These are phyloP conservation scores for Phaeosphaeriaceae sp. DNA, from an alignment of 2,329 filamentous ascomycete genomes.

Conservation along the genomic window DNA sequence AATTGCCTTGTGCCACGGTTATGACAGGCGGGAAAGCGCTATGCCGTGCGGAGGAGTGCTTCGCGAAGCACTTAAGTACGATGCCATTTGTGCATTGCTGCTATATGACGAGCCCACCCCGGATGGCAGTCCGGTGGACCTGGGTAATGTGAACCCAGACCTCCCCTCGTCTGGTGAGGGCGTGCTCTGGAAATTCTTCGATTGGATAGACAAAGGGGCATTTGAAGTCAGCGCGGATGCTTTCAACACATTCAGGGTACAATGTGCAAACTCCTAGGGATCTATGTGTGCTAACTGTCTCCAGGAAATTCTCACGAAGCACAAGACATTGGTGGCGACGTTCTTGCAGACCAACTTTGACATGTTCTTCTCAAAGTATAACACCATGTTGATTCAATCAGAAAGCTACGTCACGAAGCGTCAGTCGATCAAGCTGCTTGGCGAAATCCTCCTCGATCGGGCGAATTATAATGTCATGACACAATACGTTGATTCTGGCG, in stretches of 20 bases:
- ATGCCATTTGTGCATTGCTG: slow-evolving; percentile 88
- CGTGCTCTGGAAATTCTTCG: slow-evolving; percentile 96
- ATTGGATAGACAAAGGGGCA: slow-evolving; percentile 94
- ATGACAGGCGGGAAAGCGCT: slow-evolving; percentile 88
- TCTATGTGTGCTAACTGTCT: slow-evolving; percentile 16
- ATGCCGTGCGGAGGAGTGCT: slow-evolving; percentile 90
- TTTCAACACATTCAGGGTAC: slow-evolving; percentile 93
- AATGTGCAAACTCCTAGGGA: not conserved
- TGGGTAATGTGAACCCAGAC: slow-evolving; percentile 79
- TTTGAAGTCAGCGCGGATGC: slow-evolving; percentile 98
- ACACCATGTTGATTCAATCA: slow-evolving; percentile 84
- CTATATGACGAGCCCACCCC: slow-evolving; percentile 86
- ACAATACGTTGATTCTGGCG: slow-evolving; percentile 90
- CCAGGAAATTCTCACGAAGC: slow-evolving; percentile 92
- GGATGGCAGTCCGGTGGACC: slow-evolving; percentile 75
- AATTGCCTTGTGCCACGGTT: slow-evolving; percentile 86
- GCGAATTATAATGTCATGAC: slow-evolving; percentile 99
- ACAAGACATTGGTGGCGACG: slow-evolving; percentile 87
- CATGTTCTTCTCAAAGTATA: slow-evolving; percentile 91
- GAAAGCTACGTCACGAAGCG: slow-evolving; percentile 97
- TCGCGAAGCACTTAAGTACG: slow-evolving; percentile 87
- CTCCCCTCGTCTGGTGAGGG: slow-evolving; percentile 78
- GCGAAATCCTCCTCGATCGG: slow-evolving; percentile 91
- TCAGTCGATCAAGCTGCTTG: slow-evolving; percentile 95
- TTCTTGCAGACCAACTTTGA: slow-evolving; percentile 92